Base-by-base conservation (phyloP, 345 rosid species). In the Luvunga scandens region DNA sequence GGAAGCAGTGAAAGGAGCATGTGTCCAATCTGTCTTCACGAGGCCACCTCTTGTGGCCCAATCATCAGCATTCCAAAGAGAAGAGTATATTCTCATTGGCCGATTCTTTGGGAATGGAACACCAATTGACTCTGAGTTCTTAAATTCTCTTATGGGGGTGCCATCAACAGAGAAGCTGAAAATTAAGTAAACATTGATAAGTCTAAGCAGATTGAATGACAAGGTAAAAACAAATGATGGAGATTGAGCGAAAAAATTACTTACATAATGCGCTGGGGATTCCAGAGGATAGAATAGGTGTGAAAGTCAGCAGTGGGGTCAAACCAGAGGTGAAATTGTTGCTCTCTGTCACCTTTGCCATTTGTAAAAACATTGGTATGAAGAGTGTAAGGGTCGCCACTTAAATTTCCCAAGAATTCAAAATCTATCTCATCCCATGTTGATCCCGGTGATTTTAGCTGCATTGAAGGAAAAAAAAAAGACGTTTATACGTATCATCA, bases 31-130 rank as follows among this genome's bases (percentile, higher is more conserved):
- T 0, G 76, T 91, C 86, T 92, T 92, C 30, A 92, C 89, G 4
- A 84, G 84, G 2, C 97, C 94, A 33, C 93, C 92, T 67, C 93
- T 83, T 1, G 97, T 92, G 1, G 92, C 92, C 95, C 95, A 92
- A 42, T 91, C 89, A 69, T 92, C 95, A 18, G 86, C 92, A 68
- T 91, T 90, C 92, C 95, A 91, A 5, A 90, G 82, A 59, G 87
- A 87, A 21, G 90, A 87, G 81, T 88, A 84, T 18, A 89, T 61
- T 73, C 85, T 86, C 93, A 92, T 91, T 8, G 91, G 81, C 63
- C 90, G 93, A 79, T 76, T 87, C 83, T 84, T 86, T 5, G 92
- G 97, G 64, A 83, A 90, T 6, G 91, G 79, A 28, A 92, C 83
- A 0, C 91, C 91, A 0, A 21, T 81, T 14, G 91, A 66, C 25